A percentile compares a stretch with the other conserved stretches of the same genome.
Conservation (phyloP, 2,329 filamentous ascomycete genomes). For the Talaromyces sp. region DNA sequence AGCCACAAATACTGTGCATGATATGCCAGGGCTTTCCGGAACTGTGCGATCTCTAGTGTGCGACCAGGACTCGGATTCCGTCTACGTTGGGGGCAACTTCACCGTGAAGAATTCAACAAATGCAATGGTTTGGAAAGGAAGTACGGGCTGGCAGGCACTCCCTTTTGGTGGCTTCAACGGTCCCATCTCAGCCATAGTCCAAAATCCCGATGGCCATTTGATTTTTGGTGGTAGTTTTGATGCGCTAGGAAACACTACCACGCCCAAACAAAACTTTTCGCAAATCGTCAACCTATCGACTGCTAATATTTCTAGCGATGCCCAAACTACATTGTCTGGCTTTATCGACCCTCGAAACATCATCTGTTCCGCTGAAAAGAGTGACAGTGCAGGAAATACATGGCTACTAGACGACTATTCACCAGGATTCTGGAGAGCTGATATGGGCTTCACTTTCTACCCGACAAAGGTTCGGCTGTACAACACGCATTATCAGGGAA, state of each 20-base stretch:
- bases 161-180: constrained; percentile 95
- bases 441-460: constrained; percentile 76
- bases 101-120: constrained; percentile 77
- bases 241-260: constrained; percentile 73
- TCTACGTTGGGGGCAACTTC: constrained; percentile 90
- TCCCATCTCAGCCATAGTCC: constrained; percentile 78
- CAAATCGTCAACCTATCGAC: constrained; percentile 80
- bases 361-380: constrained; percentile 67
- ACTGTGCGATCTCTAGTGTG: constrained; percentile 79
- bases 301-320: constrained; percentile 67
- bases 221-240: constrained; percentile 90
- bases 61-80: constrained; percentile 69
- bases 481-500: constrained; percentile 79
- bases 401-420: constrained; percentile 76
- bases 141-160: constrained; percentile 68
- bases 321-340: constrained; percentile 57
- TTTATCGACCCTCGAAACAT: constrained; percentile 76
- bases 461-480: constrained; percentile 83
- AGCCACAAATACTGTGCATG: constrained; percentile 62
- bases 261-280: constrained; percentile 51
- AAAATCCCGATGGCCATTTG: constrained; percentile 74
- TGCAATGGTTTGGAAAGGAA: constrained; percentile 73
- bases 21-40: constrained; percentile 77
- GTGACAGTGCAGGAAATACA: constrained; percentile 67
- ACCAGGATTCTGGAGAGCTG: constrained; percentile 76